These are phyloP conservation scores for Daldinia decipiens DNA, from an alignment of 495 filamentous ascomycete genomes.

Conservation along the genomic window DNA sequence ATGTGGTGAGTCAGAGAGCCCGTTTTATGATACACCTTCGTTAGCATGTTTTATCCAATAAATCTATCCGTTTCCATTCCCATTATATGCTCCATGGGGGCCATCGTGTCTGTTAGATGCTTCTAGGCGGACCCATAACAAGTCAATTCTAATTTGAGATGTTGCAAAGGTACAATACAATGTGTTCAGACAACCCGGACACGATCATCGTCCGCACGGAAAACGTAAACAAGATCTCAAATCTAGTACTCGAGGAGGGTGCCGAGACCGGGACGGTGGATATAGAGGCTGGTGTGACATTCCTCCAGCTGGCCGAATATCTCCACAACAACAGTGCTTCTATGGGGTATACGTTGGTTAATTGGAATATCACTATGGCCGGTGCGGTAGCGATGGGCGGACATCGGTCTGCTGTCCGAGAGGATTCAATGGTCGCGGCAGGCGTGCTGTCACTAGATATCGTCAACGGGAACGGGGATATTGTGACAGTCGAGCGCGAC, in stretches of 20 bases:
- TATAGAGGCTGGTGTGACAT: constrained; percentile 61
- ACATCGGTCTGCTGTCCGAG: constrained; percentile 57
- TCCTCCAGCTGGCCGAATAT: constrained; percentile 62
- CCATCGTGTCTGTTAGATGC: background rate
- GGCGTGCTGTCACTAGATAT: constrained; percentile 61
- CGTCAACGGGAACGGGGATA: constrained; percentile 56
- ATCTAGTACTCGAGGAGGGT: constrained; percentile 51
- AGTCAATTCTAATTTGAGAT: constrained; percentile 10
- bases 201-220: constrained; percentile 61
- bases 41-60: constrained; percentile 3
- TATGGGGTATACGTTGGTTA: constrained; percentile 61
- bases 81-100: background rate
- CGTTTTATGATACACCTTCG: background rate
- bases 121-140: background rate
- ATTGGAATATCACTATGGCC: constrained; percentile 64
- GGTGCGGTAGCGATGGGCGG: constrained; percentile 62
- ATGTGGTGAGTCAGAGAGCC: constrained; percentile 55
- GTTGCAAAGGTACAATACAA: constrained; percentile 56
- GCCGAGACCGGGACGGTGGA: constrained; percentile 54
- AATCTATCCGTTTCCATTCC: background rate
- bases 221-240: constrained; percentile 53
- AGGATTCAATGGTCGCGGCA: constrained; percentile 62
- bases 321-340: constrained; percentile 56
- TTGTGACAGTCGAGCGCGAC: constrained; percentile 54
- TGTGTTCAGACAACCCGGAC: constrained; percentile 55